Evolutionary conservation across 1,139 yeast species (phyloP), one percentile per base, ranked within the genome.

Genomic region (Hemisphaericaspora lyxosophila): DNA sequence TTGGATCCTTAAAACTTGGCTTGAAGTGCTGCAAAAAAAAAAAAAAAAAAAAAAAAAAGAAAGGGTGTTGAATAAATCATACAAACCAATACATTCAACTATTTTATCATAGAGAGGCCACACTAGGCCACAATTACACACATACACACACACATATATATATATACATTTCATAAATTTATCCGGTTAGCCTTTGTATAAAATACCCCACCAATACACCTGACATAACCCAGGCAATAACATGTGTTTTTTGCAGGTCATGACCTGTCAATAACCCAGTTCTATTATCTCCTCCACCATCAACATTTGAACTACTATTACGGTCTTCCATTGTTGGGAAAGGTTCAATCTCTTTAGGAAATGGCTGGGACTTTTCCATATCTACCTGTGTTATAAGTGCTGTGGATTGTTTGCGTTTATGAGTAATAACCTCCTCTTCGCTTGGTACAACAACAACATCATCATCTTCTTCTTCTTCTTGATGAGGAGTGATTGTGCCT

Each of bases 161-260:
- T n/a, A n/a, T n/a, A n/a, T n/a, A n/a, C n/a, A n/a, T n/a, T n/a
- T n/a, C n/a, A n/a, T n/a, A n/a, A n/a, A n/a, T n/a, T 20, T 38
- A 36, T 20, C 41, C 39, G n/a, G 41, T 30, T 33, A 38, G 17
- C 36, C 40, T 27, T 29, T 40, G 39, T 30, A 46, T 29, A 33
- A 36, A 45, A 39, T 38, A 45, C 8, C 48, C 47, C 15, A 46
- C 30, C 8, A 46, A 25, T 36, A 46, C 27, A 12, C 45, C 48
- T 16, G 48, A 42, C 33, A 44, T 37, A 20, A 41, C 48, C 17
- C 42, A 41, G 25, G 44, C 48, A 20, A 46, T 36, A n/a, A 44
- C 44, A 36, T 33, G 45, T 14, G 38, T 18, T 15, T 28, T 36
- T 27, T 37, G 41, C 26, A 33, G 35, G 20, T 40, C 38, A 23